phyloP scores from a whole-genome alignment of 1,139 yeast species.

The Suhomyces chickasaworum region DNA sequence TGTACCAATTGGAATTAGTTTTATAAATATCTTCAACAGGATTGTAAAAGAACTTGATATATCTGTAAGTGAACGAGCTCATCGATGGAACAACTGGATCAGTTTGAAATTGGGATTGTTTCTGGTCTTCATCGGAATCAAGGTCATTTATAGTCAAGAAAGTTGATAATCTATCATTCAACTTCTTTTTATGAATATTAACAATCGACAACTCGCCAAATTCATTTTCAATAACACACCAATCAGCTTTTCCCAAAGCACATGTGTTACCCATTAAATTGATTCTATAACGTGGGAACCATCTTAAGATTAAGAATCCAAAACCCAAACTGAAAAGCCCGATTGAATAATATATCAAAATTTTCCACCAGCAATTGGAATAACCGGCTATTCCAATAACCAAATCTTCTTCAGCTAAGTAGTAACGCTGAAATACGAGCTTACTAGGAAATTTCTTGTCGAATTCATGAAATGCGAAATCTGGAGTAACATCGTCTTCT shows the following conservation, averaged over 20 bases:
- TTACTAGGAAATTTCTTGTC: slow-evolving; percentile 45
- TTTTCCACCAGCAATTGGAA: slow-evolving; percentile 51
- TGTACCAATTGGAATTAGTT: slow-evolving; percentile 87
- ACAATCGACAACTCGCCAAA: slow-evolving; percentile 79
- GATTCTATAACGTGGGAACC: slow-evolving; percentile 82
- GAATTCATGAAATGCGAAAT: slow-evolving; percentile 39
- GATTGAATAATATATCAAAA: slow-evolving; percentile 51
- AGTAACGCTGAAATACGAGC: slow-evolving; percentile 71
- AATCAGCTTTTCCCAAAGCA: slow-evolving; percentile 80
- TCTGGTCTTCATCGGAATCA: slow-evolving; percentile 19
- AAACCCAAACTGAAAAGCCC: slow-evolving; percentile 69
- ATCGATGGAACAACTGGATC: slow-evolving; percentile 74
- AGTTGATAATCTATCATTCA: slow-evolving; percentile 70
- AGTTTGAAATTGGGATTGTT: slow-evolving; percentile 22
- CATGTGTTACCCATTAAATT: slow-evolving; percentile 63
- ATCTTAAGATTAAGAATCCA: slow-evolving; percentile 70
- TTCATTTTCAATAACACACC: slow-evolving; percentile 94
- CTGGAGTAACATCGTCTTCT: slow-evolving; percentile 16
- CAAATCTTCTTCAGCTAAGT: slow-evolving; percentile 92
- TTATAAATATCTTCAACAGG: slow-evolving; percentile 86
- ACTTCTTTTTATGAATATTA: slow-evolving; percentile 57
- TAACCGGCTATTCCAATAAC: slow-evolving; percentile 95
- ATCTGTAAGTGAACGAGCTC: slow-evolving; percentile 76
- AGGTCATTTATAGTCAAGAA: slow-evolving; percentile 47
- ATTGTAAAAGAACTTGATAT: slow-evolving; percentile 76